Evolutionary conservation across 441 rosid species (phyloP).

Genomic region (Sinapis alba): DNA sequence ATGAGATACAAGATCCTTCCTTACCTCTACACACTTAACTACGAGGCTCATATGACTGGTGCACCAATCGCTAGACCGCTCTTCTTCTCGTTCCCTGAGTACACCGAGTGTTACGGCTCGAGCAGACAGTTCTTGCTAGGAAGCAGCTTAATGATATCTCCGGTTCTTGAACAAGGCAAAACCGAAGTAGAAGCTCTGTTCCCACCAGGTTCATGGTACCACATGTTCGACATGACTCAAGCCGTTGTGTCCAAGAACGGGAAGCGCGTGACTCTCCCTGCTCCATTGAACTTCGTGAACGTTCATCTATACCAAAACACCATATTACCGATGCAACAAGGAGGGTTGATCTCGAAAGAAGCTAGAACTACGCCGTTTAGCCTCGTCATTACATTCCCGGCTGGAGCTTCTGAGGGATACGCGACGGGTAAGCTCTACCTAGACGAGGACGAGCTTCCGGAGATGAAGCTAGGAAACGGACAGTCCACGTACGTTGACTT

Average conservation of each 20-base stretch:
- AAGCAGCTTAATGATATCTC: conserved; percentile 86
- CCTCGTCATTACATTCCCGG: conserved; percentile 76
- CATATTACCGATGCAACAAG: conserved; percentile 91
- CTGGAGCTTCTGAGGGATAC: conserved; percentile 57
- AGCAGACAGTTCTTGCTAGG: conserved; percentile 97
- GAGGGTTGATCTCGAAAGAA: conserved; percentile 80
- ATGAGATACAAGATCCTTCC: conserved; percentile 92
- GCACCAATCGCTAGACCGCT: conserved; percentile 96
- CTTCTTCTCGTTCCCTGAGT: conserved; percentile 91
- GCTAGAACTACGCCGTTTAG: conserved; percentile 84
- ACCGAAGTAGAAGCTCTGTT: conserved; percentile 76
- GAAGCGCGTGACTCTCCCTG: conserved; percentile 61
- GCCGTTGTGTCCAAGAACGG: conserved; percentile 56
- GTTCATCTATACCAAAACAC: conserved; percentile 83
- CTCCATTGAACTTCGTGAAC: conserved; percentile 81
- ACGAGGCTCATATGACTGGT: conserved; percentile 75
- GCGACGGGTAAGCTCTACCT: conserved; percentile 78
- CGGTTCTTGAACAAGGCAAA: conserved; percentile 83
- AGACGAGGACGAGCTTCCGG: conserved; percentile 88
- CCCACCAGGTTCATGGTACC: conserved; percentile 96
- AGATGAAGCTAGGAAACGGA: conserved; percentile 83
- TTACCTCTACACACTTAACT: conserved; percentile 80
- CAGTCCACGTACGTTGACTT: conserved; percentile 62
- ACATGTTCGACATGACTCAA: conserved; percentile 70
- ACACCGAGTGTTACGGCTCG: conserved; percentile 60